Base-by-base conservation (phyloP, 805 yeast species). In the Suhomyces xylopsoci region DNA sequence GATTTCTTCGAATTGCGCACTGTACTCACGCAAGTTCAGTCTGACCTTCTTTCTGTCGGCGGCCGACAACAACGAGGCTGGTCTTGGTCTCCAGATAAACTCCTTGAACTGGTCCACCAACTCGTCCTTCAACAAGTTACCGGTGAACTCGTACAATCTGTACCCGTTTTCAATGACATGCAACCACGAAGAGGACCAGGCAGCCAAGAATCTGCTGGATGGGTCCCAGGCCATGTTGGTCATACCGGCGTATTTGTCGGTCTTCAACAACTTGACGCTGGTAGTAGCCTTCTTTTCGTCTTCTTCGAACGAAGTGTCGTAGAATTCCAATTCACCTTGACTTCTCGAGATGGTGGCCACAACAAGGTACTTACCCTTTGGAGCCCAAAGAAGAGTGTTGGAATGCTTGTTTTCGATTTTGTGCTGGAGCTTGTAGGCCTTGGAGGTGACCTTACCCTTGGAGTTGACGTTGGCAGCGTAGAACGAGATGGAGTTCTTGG, bases 51-150 rank as follows among this genome's bases (percentile, higher is more conserved):
- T 90, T 78, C 83, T 83, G 70, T 90, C 96, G 59, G 83, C 87
- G 62, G 85, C 83, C 55, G 85, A 77, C 66, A 94, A 82, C 58
- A 85, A 71, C 2, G 91, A 80, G 17, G 81, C 82, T 49, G 99
- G 99, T 76, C 99, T 86, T 64, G 98, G 98, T 79, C 99, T 88
- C 99, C 99, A 94, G 56, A 83, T 78, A 64, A 93, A 89, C 56
- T 88, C 92, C 74, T 85, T 88, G 82, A 94, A 90, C 51, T 85
- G 88, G 62, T 89, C 94, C 55, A 89, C 70, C 22, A 80, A 70
- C 65, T 92, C 96, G 62, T 88, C 94, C 61, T 85, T 84, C 55
- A 90, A 70, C 58, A 84, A 60, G 59, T 77, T 79, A 64, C 99
- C 99, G 48, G 88, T 85, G 70, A 89, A 80, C 69, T 91, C 96